phyloP scores from a whole-genome alignment of 768 basidiomycete genomes.

The Wakefieldia striispora region DNA sequence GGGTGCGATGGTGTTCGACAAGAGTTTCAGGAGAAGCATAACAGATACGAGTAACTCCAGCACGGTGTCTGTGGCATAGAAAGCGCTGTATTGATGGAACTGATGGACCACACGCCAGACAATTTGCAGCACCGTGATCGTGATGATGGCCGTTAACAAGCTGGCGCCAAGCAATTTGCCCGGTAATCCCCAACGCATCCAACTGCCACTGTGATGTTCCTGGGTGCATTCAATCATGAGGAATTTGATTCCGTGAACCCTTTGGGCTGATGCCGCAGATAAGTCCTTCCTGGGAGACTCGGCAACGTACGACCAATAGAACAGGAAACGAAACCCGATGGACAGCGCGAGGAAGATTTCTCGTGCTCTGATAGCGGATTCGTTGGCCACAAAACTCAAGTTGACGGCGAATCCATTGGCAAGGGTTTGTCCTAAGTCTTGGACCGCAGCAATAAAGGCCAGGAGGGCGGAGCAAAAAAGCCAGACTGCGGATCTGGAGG shows the following conservation, averaged over 20 bases:
- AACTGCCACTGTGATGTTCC: conserved; percentile 54
- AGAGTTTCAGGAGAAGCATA: conserved; percentile 60
- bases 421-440: conserved; percentile 61
- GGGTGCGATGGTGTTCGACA: conserved; percentile 51
- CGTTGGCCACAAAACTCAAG: conserved; percentile 13
- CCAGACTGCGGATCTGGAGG: conserved; percentile 43
- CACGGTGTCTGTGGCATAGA: conserved; percentile 58
- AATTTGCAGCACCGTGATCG: conserved; percentile 57
- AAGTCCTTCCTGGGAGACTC: conserved; percentile 43
- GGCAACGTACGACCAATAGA: conserved; percentile 66
- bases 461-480: conserved; percentile 58
- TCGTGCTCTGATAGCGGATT: conserved; percentile 46
- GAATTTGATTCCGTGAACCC: conserved; percentile 12
- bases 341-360: conserved; percentile 61
- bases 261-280: conserved; percentile 29
- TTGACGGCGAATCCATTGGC: conserved; percentile 33
- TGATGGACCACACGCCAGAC: conserved; percentile 53
- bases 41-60: conserved; percentile 57
- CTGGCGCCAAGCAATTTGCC: conserved; percentile 53
- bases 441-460: conserved; percentile 57
- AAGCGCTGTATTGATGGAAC: conserved; percentile 37
- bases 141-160: conserved; percentile 43
- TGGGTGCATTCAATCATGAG: conserved; percentile 14
- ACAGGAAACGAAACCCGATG: conserved; percentile 57
- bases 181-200: conserved; percentile 60